phyloP scores from a whole-genome alignment of 345 rosid genomes.

The Arabis alpina region DNA sequence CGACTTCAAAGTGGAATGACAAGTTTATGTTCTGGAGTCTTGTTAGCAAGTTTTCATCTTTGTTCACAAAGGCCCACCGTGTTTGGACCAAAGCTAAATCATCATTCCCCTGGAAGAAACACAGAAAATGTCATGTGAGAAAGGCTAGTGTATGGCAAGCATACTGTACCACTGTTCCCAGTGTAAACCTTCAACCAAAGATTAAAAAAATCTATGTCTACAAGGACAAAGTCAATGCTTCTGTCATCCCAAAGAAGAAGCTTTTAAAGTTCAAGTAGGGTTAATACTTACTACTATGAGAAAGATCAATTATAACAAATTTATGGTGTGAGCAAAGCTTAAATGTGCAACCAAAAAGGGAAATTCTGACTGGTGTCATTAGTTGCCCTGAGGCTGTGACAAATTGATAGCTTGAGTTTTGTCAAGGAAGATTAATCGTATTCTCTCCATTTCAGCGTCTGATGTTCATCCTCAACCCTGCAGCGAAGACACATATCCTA shows the following conservation, averaged over 20 bases:
- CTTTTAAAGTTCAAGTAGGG: neutral
- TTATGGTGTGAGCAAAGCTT: neutral
- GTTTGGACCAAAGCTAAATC: constrained; percentile 84
- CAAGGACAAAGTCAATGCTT: neutral
- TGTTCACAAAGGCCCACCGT: constrained; percentile 91
- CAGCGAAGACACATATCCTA: neutral
- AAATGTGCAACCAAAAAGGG: neutral
- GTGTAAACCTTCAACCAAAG: neutral
- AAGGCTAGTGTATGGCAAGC: neutral
- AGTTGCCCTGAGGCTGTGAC: neutral
- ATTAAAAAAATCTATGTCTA: neutral
- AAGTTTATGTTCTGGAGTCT: constrained; percentile 87
- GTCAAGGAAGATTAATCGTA: neutral
- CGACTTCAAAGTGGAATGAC: constrained; percentile 92
- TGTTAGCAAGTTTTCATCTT: constrained; percentile 91
- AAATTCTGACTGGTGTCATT: neutral
- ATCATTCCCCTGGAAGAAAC: constrained; percentile 61
- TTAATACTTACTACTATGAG: neutral
- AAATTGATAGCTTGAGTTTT: neutral
- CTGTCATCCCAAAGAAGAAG: neutral
- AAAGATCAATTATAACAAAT: neutral
- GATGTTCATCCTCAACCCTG: constrained; percentile 9
- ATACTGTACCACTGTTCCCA: neutral
- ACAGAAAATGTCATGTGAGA: neutral
- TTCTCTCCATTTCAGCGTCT: neutral